Conservation (phyloP, 2,329 filamentous ascomycete genomes). For the Penicillium griseofulvum region DNA sequence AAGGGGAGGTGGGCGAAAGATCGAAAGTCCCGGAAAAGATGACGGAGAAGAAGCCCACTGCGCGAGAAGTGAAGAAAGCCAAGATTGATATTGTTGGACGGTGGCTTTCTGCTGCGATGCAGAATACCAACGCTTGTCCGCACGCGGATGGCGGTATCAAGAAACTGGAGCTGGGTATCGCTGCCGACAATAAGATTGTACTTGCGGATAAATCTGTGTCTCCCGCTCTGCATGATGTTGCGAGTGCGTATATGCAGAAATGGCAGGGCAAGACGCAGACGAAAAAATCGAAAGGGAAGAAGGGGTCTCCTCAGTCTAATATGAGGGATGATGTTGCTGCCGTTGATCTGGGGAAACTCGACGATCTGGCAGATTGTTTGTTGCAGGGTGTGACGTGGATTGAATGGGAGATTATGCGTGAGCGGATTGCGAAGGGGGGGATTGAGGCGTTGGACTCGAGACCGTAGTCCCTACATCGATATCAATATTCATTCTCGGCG, state of each 20-base stretch:
- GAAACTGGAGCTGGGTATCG: not conserved
- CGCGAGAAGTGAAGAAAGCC: conserved; percentile 43
- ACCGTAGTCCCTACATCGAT: not conserved
- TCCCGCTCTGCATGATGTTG: conserved; percentile 21
- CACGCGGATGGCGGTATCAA: not conserved
- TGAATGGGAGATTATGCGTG: conserved; percentile 60
- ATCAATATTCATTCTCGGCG: not conserved
- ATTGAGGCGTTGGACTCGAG: conserved; percentile 14
- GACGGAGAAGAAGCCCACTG: conserved; percentile 20
- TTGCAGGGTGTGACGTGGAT: conserved; percentile 76
- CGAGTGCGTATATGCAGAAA: conserved; percentile 31
- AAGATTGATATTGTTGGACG: conserved; percentile 63
- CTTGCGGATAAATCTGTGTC: conserved; percentile 16
- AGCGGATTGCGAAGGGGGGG: conserved; percentile 26
- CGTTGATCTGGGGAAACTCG: conserved; percentile 58
- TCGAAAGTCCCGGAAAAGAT: not conserved
- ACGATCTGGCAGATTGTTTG: conserved; percentile 78
- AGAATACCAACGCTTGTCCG: conserved; percentile 1
- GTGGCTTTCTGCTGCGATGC: conserved; percentile 46
- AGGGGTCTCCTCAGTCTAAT: not conserved
- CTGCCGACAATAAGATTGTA: conserved; percentile 12
- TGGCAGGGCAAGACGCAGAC: conserved; percentile 24
- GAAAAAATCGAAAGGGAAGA: not conserved
- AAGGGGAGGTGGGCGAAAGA: not conserved
- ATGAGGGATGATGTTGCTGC: not conserved